A percentile compares a stretch with the other conserved stretches of the same genome.
phyloP scores from a whole-genome alignment of 345 rosid species.

The Citrus hindsii region DNA sequence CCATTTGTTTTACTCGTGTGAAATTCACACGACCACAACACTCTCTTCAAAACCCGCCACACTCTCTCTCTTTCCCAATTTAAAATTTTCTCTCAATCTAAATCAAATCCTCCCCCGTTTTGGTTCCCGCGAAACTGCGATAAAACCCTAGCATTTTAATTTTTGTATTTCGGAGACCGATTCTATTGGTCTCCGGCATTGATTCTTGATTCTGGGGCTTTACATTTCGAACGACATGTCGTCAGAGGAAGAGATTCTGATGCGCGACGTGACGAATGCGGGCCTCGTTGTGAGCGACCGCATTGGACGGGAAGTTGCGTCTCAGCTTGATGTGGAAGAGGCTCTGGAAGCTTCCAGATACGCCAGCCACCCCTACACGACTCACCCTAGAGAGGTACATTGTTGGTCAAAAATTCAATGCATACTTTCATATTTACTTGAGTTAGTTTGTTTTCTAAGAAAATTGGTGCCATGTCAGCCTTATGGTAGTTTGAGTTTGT shows the following conservation, averaged over 20 bases:
- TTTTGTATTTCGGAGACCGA: background rate
- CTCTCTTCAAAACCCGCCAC: background rate
- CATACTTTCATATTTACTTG: background rate
- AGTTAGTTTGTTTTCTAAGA: background rate
- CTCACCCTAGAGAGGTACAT: conserved; percentile 82
- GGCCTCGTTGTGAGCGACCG: conserved; percentile 76
- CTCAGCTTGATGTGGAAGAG: conserved; percentile 88
- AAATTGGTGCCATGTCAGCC: background rate
- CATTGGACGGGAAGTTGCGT: conserved; percentile 74
- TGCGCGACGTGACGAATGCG: conserved; percentile 83
- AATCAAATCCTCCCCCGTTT: background rate
- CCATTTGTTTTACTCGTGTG: background rate
- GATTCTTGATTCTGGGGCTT: conserved; percentile 12
- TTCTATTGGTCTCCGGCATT: conserved; percentile 11
- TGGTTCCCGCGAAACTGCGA: conserved; percentile 18
- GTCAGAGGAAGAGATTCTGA: conserved; percentile 70
- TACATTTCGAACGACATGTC: conserved; percentile 41
- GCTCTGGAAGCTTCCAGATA: conserved; percentile 91
- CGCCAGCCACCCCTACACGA: conserved; percentile 85
- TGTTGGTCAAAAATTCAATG: background rate
- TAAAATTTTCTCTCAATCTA: background rate
- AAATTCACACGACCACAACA: too few species aligned
- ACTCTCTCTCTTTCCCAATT: conserved; percentile 8
- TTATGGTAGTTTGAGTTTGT: background rate
- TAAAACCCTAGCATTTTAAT: conserved; percentile 12